Base-by-base conservation (phyloP, 2,329 filamentous ascomycete genomes). In the Ophiostoma ips region DNA sequence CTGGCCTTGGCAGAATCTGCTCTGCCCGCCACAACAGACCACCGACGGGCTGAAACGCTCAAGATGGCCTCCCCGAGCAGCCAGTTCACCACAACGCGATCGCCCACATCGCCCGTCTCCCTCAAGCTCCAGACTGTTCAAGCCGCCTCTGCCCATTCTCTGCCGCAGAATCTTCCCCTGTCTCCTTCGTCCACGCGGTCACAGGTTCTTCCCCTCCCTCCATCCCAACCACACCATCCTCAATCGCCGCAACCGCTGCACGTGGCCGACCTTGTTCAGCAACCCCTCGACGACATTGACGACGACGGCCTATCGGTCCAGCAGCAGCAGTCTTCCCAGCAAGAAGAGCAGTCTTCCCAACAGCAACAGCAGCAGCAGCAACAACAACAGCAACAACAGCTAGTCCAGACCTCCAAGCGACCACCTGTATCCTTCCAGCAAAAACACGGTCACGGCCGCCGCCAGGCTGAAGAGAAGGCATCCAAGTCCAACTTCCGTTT, bases 401-500 rank as follows among this genome's bases (percentile, higher is more conserved):
- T 24, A 40, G 37, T 46, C 8, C 50, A 51, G 10, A 43, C 48
- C 60, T 16, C 43, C 28, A 45, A 45, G 24, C 43, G 43, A 9
- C 43, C 43, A 34, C 43, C 43, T 8, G 43, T 45, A 11, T 45
- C 60, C 46, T 61, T 60, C 55, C 51, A 55, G 48, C 58, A 56
- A 45, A 54, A 51, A 50, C 56, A 61, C 47, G 45, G 52, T 52
- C 48, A 52, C 53, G 52, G 58, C 47, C 49, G 46, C 41, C 52
- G 54, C 51, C 59, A 62, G 55, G 68, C 66, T 58, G 66, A 63
- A 56, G 66, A 63, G 48, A 71, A 69, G 56, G 56, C 64, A n/a
- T 65, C 68, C 52, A 73, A 70, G 58, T 67, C 68, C 58, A 68
- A 69, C 56, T 73, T 75, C 61, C 65, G 67, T 51, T 73, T 73